Percentiles rank a stretch among this genome's conserved stretches.
These are phyloP conservation scores for Arthrobotrys megalospora DNA, from an alignment of 2,329 filamentous ascomycete genomes.

Conservation along the genomic window DNA sequence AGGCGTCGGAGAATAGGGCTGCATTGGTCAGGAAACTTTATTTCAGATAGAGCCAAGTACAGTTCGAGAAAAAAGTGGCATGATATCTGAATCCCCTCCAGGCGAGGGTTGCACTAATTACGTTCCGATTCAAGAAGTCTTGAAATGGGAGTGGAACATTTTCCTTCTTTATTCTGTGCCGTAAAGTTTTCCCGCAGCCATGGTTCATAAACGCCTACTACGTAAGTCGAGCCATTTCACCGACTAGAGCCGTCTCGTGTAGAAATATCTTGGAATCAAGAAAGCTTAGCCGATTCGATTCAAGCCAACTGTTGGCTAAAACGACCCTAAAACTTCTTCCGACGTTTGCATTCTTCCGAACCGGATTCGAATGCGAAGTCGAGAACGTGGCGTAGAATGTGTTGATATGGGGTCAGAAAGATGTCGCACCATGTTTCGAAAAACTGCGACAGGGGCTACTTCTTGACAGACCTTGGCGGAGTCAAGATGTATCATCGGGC, in stretches of 20 bases:
- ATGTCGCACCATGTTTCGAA: conserved; percentile 27
- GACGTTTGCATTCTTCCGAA: neutral
- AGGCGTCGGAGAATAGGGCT: conserved; percentile 19
- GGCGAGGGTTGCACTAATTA: conserved; percentile 12
- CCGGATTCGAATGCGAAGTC: neutral
- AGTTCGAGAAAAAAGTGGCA: conserved; percentile 12
- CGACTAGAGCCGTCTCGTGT: neutral
- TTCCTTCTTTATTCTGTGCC: conserved; percentile 10
- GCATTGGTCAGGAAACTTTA: conserved; percentile 4
- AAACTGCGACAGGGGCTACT: conserved; percentile 18
- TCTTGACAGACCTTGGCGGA: conserved; percentile 19
- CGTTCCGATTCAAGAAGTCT: conserved; percentile 30
- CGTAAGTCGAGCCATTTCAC: neutral
- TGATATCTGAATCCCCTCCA: conserved; percentile 40
- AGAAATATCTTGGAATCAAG: conserved; percentile 22
- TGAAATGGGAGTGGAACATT: conserved; percentile 37
- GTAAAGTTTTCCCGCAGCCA: conserved; percentile 8
- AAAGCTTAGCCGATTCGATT: conserved; percentile 30
- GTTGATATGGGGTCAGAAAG: conserved; percentile 19
- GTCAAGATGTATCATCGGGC: conserved; percentile 19
- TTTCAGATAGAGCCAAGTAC: conserved; percentile 17
- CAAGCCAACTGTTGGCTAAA: conserved; percentile 18
- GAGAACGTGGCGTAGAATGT: conserved; percentile 20
- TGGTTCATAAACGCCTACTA: conserved; percentile 17
- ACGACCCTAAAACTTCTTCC: conserved; percentile 7